These are phyloP conservation scores for Apophysomyces elegans DNA, from an alignment of 371 early-diverging fungal genomes.

Conservation along the genomic window DNA sequence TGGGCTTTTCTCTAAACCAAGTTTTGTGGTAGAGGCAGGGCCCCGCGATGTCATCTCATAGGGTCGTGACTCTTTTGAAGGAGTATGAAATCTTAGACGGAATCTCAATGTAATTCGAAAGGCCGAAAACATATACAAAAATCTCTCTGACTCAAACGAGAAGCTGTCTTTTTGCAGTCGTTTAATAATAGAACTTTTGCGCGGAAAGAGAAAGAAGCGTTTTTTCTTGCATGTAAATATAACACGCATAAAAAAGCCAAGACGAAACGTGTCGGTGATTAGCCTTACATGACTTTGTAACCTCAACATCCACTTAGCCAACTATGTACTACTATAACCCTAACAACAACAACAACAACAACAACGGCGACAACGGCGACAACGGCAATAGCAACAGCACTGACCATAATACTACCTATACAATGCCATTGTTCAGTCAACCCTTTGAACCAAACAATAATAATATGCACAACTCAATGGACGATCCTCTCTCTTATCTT, in stretches of 20 bases:
- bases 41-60: too few species aligned
- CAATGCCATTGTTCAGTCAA: background rate
- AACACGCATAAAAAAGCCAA: constrained; percentile 9
- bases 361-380: background rate
- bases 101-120: background rate
- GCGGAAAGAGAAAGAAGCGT: background rate
- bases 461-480: background rate
- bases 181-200: background rate
- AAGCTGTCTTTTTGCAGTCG: background rate
- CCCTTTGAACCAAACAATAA: constrained; percentile 4
- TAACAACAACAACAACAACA: constrained; percentile 16
- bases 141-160: background rate
- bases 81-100: background rate
- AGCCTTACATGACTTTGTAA: constrained; percentile 5
- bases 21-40: too few species aligned
- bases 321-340: constrained; percentile 9
- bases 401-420: background rate
- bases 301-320: constrained; percentile 1
- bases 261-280: constrained; percentile 11
- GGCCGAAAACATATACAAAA: constrained; percentile 8
- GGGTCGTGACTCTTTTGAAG: too few species aligned
- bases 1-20: too few species aligned
- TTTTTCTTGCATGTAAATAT: constrained; percentile 10
- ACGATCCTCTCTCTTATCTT: constrained; percentile 6
- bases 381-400: constrained; percentile 3